Evolutionary conservation across 768 basidiomycete genomes (phyloP).

Genomic region (Lactarius pseudohatsudake): DNA sequence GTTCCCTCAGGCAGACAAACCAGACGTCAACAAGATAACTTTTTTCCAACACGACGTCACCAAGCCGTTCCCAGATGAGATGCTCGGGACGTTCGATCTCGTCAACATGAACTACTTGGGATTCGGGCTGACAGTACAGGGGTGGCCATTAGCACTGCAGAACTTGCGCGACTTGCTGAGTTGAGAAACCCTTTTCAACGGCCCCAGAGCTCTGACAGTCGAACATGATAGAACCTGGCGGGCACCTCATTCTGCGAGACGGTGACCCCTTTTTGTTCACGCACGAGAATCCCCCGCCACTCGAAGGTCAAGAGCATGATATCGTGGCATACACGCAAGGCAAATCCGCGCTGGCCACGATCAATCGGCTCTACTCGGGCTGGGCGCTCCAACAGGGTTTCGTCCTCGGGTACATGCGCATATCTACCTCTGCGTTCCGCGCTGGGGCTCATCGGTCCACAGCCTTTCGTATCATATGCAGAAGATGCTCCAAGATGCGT

Average conservation of each 20-base stretch:
- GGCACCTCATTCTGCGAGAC: neutral
- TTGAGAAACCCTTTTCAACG: neutral
- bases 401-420: neutral
- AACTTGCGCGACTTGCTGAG: constrained; percentile 1
- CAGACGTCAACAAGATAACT: neutral
- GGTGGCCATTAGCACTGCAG: neutral
- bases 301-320: neutral
- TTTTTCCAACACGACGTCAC: constrained; percentile 15
- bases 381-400: constrained; percentile 6
- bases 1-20: neutral
- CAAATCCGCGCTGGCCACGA: neutral
- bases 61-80: constrained; percentile 1
- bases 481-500: constrained; percentile 3
- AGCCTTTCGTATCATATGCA: neutral
- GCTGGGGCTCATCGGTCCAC: neutral
- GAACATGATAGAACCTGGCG: neutral
- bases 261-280: neutral
- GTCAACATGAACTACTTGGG: neutral
- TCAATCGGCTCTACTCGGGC: neutral
- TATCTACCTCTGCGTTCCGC: neutral
- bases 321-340: neutral
- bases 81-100: neutral
- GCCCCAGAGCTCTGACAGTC: neutral
- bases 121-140: neutral
- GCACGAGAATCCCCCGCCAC: neutral